These are phyloP conservation scores for Beverwykella pulmonaria DNA, from an alignment of 495 filamentous ascomycete species.

Conservation along the genomic window DNA sequence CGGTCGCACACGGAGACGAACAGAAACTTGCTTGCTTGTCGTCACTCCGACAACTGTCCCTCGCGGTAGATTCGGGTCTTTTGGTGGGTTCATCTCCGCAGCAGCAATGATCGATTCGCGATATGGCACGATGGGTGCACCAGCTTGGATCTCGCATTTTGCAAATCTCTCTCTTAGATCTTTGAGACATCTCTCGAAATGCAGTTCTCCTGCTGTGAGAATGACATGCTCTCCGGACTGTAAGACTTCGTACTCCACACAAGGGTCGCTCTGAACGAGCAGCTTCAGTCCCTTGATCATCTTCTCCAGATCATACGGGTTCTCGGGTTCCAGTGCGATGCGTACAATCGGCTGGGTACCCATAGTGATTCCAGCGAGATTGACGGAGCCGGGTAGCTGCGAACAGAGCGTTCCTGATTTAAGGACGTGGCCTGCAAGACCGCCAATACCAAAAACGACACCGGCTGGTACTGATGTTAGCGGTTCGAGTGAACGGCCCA, in stretches of 20 bases:
- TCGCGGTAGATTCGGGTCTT: conserved; percentile 82
- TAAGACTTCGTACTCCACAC: conserved; percentile 92
- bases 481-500: conserved; percentile 87
- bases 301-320: conserved; percentile 84
- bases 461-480: conserved; percentile 86
- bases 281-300: conserved; percentile 88
- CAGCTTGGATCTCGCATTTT: conserved; percentile 90
- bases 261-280: conserved; percentile 93
- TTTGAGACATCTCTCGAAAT: conserved; percentile 91
- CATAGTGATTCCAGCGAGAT: conserved; percentile 83
- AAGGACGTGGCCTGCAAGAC: conserved; percentile 85
- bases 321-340: conserved; percentile 87
- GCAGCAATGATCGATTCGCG: conserved; percentile 86
- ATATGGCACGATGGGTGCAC: conserved; percentile 93
- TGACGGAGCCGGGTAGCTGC: conserved; percentile 83
- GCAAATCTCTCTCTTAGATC: conserved; percentile 94
- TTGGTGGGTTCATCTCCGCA: conserved; percentile 87
- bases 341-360: conserved; percentile 86
- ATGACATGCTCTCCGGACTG: conserved; percentile 94
- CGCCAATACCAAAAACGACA: conserved; percentile 93
- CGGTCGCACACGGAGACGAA: conserved; percentile 78
- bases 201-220: conserved; percentile 89
- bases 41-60: conserved; percentile 76
- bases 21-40: conserved; percentile 78
- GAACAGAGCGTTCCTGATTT: conserved; percentile 95